Base-by-base conservation (phyloP, 2,329 filamentous ascomycete genomes). In the Arthrobotrys iridis region DNA sequence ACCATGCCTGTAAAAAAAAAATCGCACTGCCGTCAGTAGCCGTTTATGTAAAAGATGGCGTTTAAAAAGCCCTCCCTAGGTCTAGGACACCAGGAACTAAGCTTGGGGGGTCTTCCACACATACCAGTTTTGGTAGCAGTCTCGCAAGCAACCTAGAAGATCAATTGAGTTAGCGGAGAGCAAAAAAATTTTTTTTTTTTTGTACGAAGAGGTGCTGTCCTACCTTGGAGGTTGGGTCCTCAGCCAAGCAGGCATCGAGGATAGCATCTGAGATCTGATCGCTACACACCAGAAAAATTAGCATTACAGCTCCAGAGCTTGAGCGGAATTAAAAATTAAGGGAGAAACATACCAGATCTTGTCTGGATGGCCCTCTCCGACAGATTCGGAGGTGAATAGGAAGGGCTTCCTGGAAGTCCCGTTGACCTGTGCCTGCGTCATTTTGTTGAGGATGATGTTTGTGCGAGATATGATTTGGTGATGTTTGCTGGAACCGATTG, bases 241-340 rank as follows among this genome's bases (percentile, higher is more conserved):
- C 91, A 78, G 87, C 87, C 82, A 99, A 87, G 87, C 95, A 98
- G 86, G 95, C 95, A 88, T 99, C 95, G 86, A 99, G 93, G 82
- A 99, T 89, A 81, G 95, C 94, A 86, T 99, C 95, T 78, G 94
- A 98, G 82, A 98, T 92, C 87, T 99, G 95, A 84, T 99, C 95
- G 84, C 87, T 76, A 30, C 40, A 50, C 46, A 10, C 7, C n/a
- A 28, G 26, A 52, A 40, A 55, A 8, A 48, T 75, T 67, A 63
- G 71, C 11, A 46, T 11, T 18, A 15, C 33, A 48, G 45, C 48
- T 81, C 80, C 81, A 80, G 64, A 65, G 46, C n/a, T 33, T 33
- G 7, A 26, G 35, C 20, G n/a, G 33, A 22, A 15, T 4, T 2
- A 11, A 46, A 26, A 13, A 10, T 20, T 55, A 37, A 37, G 28